Base-by-base conservation (phyloP, 371 early-diverging fungal genomes). In the Mortierella polycephala region DNA sequence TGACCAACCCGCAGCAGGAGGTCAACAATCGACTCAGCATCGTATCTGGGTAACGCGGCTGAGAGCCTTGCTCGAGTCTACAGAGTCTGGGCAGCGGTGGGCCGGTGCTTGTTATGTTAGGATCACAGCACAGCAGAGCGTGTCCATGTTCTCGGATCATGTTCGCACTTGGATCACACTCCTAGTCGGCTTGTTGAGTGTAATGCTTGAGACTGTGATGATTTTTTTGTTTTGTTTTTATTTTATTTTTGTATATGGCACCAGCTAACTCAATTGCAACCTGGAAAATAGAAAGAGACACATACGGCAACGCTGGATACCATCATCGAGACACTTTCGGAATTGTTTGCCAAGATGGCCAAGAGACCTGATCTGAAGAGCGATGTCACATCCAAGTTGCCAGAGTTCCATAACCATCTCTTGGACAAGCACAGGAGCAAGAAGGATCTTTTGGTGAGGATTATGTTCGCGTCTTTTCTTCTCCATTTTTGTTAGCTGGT, bases 41-140 rank as follows among this genome's bases (percentile, higher is more conserved):
- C 82, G 72, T 81, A 89, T 74, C 62, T 90, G 91, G 91, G 74
- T 81, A 10, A 81, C 83, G 57, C 86, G 91, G 37, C 61, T 90
- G 23, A 85, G 87, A 72, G 76, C 89, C 0, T 66, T 90, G 47
- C 70, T 89, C 14, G 86, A 88, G 50, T 90, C 91, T 2, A 88
- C 88, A 52, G 77, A 82, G 41, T 65, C 75, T 2, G 67, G 85
- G 16, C 86, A 86, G 18, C 86, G 87, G 8, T 88, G 85, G 86
- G 87, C 88, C 18, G 89, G 84, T 6, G 83, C 88, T 10, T 76
- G 71, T 21, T 82, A 88, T 57, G 74, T 90, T 10, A 74, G 81
- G 44, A 71, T 83, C 20, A 87, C 89, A 0, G 85, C 86, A 42
- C 85, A 88, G 50, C 88, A 87, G 67, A 87, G 88, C 11, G 67